Base-by-base conservation (phyloP, 441 rosid species). In the Corymbia calophylla region DNA sequence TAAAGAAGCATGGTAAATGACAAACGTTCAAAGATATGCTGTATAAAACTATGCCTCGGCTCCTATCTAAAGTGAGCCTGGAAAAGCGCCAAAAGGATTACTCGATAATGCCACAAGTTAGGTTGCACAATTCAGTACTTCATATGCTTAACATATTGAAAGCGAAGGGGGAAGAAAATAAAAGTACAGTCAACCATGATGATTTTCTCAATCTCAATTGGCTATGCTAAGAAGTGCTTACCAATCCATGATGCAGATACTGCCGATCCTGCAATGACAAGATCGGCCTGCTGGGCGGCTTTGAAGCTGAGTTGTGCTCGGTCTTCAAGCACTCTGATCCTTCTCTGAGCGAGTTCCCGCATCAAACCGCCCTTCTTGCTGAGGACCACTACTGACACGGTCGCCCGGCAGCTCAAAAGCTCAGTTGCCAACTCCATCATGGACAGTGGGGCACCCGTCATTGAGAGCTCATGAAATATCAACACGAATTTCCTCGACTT, bases 391-490 rank as follows among this genome's bases (percentile, higher is more conserved):
- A 96, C 99, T 77, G 97, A 98, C 85, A 98, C 99, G 29, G 99
- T 94, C 86, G 99, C 99, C 88, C 98, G 99, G 88, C 99, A 97
- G 96, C 98, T 98, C 94, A 98, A 89, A 93, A 98, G 96, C 93
- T 98, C 99, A 8, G 98, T 95, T 87, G 99, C 99, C 94, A 98
- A 91, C 93, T 97, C 99, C 97, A 96, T 93, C 99, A 98, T 97
- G 87, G 99, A 97, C 87, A 96, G 95, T 44, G 99, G 99, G 89
- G 99, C 99, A 49, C 99, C 99, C 15, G 99, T 98, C 99, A 98
- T 96, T 49, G 99, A 98, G 29, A 98, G 95, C 89, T 97, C 99
- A 90, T 98, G 99, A 92, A 98, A 97, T 90, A 97, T 89, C 91
- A 98, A 91, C 53, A 98, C 94, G 88, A 98, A 97, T 90, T 95